Percentiles rank a stretch among this genome's conserved stretches.
phyloP scores from a whole-genome alignment of 2,329 filamentous ascomycete species.

The Chalaropsis ovoidea region DNA sequence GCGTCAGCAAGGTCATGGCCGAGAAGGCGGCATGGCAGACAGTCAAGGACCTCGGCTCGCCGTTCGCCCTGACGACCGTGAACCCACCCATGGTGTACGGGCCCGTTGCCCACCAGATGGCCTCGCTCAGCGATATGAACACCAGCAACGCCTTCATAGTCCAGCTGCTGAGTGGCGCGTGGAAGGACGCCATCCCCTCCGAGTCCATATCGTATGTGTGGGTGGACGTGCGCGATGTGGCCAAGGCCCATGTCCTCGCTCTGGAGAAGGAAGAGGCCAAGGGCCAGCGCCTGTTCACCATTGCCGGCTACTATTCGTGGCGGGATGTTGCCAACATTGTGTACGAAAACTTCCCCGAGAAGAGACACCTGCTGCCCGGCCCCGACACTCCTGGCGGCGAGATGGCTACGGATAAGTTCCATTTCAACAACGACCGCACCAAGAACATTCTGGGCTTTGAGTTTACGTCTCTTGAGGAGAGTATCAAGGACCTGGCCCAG shows the following conservation, averaged over 20 bases:
- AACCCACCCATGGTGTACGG: slow-evolving; percentile 48
- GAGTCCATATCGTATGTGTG: slow-evolving; percentile 38
- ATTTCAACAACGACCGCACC: slow-evolving; percentile 49
- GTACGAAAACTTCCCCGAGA: slow-evolving; percentile 42
- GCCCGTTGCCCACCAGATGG: slow-evolving; percentile 42
- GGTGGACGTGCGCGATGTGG: slow-evolving; percentile 49
- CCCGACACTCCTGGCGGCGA: slow-evolving; percentile 39
- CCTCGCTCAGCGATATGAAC: slow-evolving; percentile 40
- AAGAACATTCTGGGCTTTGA: slow-evolving; percentile 52
- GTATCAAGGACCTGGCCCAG: slow-evolving; percentile 32
- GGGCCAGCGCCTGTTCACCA: slow-evolving; percentile 44
- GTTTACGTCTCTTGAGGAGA: slow-evolving; percentile 52
- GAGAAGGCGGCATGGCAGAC: slow-evolving; percentile 48
- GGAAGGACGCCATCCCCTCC: slow-evolving; percentile 38
- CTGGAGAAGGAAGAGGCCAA: slow-evolving; percentile 40
- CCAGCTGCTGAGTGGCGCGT: slow-evolving; percentile 41
- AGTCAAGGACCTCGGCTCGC: slow-evolving; percentile 36
- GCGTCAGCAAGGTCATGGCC: slow-evolving; percentile 46
- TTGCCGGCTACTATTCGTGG: slow-evolving; percentile 41
- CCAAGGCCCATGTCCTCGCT: slow-evolving; percentile 43
- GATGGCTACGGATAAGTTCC: slow-evolving; percentile 38
- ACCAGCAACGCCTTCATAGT: slow-evolving; percentile 46
- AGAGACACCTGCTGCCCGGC: slow-evolving; percentile 39
- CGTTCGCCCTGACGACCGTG: slow-evolving; percentile 44
- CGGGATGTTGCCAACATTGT: slow-evolving; percentile 38